Percentiles rank a stretch among this genome's conserved stretches.
These are phyloP conservation scores for Neostapfia colusana DNA, from an alignment of 176 grass and related monocot genomes.

Conservation along the genomic window DNA sequence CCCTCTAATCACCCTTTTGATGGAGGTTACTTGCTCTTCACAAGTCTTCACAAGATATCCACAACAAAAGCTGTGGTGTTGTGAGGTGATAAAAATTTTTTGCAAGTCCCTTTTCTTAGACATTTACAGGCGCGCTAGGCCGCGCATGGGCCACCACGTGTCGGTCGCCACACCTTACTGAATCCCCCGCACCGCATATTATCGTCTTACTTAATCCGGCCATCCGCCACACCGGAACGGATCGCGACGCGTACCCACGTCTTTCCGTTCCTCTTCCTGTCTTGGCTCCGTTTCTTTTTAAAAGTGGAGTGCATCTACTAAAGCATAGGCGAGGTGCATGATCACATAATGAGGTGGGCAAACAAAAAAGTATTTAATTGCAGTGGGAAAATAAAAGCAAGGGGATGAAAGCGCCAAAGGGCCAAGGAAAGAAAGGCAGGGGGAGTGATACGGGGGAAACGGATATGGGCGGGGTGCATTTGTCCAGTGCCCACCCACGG, in stretches of 20 bases:
- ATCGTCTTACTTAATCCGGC: background rate
- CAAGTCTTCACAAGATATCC: no score
- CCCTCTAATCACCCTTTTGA: no score
- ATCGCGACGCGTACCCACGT: constrained; percentile 24
- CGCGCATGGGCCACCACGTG: constrained; percentile 41
- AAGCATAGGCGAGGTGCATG: background rate
- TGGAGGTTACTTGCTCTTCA: no score
- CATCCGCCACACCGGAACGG: background rate
- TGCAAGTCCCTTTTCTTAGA: no score
- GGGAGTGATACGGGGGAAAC: constrained; percentile 26
- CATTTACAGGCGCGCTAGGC: constrained; percentile 8
- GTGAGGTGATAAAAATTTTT: no score
- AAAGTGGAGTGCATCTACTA: background rate
- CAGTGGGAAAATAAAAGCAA: background rate
- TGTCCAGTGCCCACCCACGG: constrained; percentile 56
- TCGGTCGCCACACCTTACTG: background rate
- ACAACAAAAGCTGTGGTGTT: no score
- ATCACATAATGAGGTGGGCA: constrained; percentile 13
- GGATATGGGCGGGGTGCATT: constrained; percentile 39
- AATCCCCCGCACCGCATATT: constrained; percentile 1
- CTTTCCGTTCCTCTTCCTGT: background rate
- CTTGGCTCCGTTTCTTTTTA: constrained; percentile 32
- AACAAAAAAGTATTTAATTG: no score
- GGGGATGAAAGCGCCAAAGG: constrained; percentile 7
- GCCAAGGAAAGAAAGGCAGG: background rate